phyloP scores from a whole-genome alignment of 306 rosid genomes.

The Vachellia pachyceras region DNA sequence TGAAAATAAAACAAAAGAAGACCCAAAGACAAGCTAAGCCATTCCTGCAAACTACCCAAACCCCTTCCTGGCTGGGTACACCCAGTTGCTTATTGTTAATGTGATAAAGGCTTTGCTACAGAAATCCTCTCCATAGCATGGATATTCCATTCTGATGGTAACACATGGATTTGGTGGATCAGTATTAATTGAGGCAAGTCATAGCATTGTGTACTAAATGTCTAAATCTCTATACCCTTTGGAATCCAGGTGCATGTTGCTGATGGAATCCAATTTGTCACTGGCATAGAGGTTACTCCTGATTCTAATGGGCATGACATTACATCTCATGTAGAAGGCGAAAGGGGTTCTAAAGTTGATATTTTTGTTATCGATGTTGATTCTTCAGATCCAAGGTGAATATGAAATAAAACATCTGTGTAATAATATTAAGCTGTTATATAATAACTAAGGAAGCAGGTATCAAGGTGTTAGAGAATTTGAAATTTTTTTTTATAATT shows the following conservation, averaged over 20 bases:
- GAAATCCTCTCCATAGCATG: background rate
- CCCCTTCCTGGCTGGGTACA: background rate
- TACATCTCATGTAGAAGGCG: slow-evolving; percentile 42
- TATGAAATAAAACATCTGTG: slow-evolving; percentile 30
- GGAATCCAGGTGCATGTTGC: slow-evolving; percentile 80
- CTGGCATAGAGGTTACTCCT: slow-evolving; percentile 47
- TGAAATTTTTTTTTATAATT: slow-evolving; percentile 24
- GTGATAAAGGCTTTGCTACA: background rate
- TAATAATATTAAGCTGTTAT: slow-evolving; percentile 20
- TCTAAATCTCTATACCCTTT: slow-evolving; percentile 17
- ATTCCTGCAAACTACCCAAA: background rate
- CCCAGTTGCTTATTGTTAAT: background rate
- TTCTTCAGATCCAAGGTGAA: slow-evolving; percentile 89
- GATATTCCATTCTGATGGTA: background rate
- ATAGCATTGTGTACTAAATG: slow-evolving; percentile 26
- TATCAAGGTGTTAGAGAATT: slow-evolving; percentile 9
- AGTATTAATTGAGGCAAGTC: slow-evolving; percentile 19
- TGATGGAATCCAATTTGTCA: slow-evolving; percentile 86
- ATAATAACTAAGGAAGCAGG: slow-evolving; percentile 1
- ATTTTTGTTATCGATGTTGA: slow-evolving; percentile 86
- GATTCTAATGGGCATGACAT: slow-evolving; percentile 40
- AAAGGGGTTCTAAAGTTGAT: slow-evolving; percentile 60
- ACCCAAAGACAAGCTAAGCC: slow-evolving; percentile 9
- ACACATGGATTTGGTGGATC: slow-evolving; percentile 26
- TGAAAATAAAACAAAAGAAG: background rate